A percentile compares a stretch with the other conserved stretches of the same genome.
Conservation (phyloP, 495 filamentous ascomycete genomes). For the Trypethelium eluteriae region DNA sequence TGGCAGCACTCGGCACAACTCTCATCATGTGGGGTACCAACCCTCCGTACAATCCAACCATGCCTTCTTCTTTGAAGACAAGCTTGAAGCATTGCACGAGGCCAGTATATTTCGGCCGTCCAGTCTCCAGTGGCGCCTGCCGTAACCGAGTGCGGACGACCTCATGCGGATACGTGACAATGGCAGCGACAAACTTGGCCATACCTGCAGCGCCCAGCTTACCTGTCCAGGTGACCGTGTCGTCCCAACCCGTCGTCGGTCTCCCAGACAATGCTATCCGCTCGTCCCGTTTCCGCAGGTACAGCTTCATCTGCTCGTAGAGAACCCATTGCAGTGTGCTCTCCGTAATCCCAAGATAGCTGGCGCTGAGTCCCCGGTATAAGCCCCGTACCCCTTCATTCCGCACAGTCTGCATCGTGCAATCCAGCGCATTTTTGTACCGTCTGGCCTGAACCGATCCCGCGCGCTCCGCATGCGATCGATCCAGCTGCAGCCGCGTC, state of each 20-base stretch:
- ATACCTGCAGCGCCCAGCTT: slow-evolving; percentile 67
- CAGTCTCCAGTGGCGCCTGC: slow-evolving; percentile 67
- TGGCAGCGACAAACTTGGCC: slow-evolving; percentile 71
- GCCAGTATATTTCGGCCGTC: slow-evolving; percentile 71
- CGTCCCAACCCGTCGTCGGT: slow-evolving; percentile 54
- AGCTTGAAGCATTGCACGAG: slow-evolving; percentile 72
- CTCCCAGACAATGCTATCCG: slow-evolving; percentile 46
- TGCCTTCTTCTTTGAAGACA: slow-evolving; percentile 76
- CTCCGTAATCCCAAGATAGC: slow-evolving; percentile 78
- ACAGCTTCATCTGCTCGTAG: slow-evolving; percentile 75
- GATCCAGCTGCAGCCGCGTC: slow-evolving; percentile 81
- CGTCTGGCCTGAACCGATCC: slow-evolving; percentile 46
- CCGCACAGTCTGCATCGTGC: slow-evolving; percentile 64
- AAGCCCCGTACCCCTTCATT: slow-evolving; percentile 70
- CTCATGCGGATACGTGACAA: slow-evolving; percentile 85
- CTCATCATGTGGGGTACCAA: slow-evolving; percentile 79
- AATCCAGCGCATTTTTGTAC: slow-evolving; percentile 79
- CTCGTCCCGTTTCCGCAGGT: slow-evolving; percentile 52
- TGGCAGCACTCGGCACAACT: slow-evolving; percentile 79
- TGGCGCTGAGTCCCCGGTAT: slow-evolving; percentile 80
- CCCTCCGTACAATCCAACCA: slow-evolving; percentile 74
- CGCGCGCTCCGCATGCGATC: slow-evolving; percentile 49
- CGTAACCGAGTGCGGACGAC: slow-evolving; percentile 74
- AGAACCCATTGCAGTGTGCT: slow-evolving; percentile 80
- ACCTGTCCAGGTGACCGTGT: slow-evolving; percentile 58